Conservation (phyloP, 164 flowering plant species). For the Euptelea pleiosperma region DNA sequence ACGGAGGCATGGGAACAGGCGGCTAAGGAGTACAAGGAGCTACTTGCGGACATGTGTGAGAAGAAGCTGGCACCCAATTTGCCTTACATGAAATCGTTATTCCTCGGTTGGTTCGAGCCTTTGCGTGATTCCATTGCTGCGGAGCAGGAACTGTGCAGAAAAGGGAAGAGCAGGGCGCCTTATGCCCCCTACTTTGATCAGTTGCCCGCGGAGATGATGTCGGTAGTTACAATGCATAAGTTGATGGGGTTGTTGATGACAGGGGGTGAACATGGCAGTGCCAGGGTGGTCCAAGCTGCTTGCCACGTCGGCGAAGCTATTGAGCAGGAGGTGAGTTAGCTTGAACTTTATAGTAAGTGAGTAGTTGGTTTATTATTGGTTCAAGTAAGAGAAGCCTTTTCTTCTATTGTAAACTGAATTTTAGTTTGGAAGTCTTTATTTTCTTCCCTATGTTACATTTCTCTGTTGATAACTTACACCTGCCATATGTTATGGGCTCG, state of each 20-base stretch:
- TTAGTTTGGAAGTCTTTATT: too few species aligned
- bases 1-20: conserved; percentile 86
- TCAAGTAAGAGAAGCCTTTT: too few species aligned
- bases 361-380: background rate
- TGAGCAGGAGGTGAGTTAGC: conserved; percentile 77
- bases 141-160: conserved; percentile 54
- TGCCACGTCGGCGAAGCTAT: conserved; percentile 74
- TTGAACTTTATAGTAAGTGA: background rate
- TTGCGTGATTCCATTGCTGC: conserved; percentile 49
- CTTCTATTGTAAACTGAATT: too few species aligned
- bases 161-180: conserved; percentile 34
- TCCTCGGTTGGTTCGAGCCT: conserved; percentile 96
- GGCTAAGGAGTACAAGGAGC: conserved; percentile 72
- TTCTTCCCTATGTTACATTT: too few species aligned
- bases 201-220: conserved; percentile 86
- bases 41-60: conserved; percentile 77
- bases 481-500: too few species aligned
- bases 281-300: conserved; percentile 71
- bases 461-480: too few species aligned
- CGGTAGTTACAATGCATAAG: conserved; percentile 93
- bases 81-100: conserved; percentile 86
- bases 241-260: conserved; percentile 77
- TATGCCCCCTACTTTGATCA: conserved; percentile 51
- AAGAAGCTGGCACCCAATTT: conserved; percentile 80
- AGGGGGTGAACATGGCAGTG: conserved; percentile 48